Evolutionary conservation across 2,329 filamentous ascomycete genomes (phyloP), one percentile per base, ranked within the genome.

Genomic region (Periconia sp.): DNA sequence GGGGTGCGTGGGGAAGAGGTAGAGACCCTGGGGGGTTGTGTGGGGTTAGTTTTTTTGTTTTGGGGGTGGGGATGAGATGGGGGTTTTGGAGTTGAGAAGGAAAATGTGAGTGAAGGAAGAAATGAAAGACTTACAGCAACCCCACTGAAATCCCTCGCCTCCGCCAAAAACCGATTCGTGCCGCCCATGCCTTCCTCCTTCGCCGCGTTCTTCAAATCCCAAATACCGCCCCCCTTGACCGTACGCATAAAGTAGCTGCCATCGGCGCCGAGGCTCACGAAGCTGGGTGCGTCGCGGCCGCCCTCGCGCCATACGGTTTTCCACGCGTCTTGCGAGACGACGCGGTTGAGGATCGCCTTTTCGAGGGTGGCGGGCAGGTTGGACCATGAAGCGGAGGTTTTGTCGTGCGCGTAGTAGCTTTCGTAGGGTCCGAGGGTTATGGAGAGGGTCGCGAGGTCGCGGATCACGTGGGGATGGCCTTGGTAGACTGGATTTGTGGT

Each of bases 221-320:
- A 71, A 33, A 62, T 63, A 5, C 68, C 68, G 18, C 68, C 68
- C 3, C 68, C 68, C n/a, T 45, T 54, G 2, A 68, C 63, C 8
- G 68, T 70, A 13, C 66, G 50, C 68, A 71, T 69, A 45, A 68
- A 71, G 44, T 70, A 71, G 13, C 60, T 61, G 6, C 63, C 67
- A 41, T 68, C 66, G 1, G 62, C 65, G 1, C 68, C 68, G 10
- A 71, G 30, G 27, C 59, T 65, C 3, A 71, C 67, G 40, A 71
- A 71, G 42, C 57, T 56, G 0, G 68, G 68, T 7, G 67, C 66
- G 13, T 69, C 64, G 0, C 55, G 48, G 0, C 68, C 68, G 7
- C 56, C 50, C 1, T 63, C 62, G 48, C 62, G 66, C 68, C 68
- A 70, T 1, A 50, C 53, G 1, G 65, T 69, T 31, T 58, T 62